A percentile compares a stretch with the other conserved stretches of the same genome.
Conservation (phyloP, 139 green algal species). For the Chlamydomonas sphaeroides region DNA sequence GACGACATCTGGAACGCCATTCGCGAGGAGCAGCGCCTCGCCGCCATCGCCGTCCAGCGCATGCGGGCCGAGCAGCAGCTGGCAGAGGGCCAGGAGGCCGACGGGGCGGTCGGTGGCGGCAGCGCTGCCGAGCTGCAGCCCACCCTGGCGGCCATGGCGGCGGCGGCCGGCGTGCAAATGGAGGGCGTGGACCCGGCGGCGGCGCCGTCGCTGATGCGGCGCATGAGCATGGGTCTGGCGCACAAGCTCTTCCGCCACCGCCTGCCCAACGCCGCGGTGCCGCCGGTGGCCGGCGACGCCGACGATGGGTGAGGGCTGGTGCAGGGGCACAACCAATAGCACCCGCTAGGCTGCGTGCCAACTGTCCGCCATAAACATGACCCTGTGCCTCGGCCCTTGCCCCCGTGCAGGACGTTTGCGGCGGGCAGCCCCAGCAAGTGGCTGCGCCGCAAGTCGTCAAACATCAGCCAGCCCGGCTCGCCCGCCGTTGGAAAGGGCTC, state of each 20-base stretch:
- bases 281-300: not conserved
- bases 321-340: no score
- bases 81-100: no score
- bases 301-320: not conserved
- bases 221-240: not conserved
- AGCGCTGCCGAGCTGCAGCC: no score
- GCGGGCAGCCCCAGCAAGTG: slow-evolving; percentile 25
- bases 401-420: not conserved
- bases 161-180: not conserved
- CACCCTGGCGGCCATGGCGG: not conserved
- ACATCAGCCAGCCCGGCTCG: no score
- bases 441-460: slow-evolving; percentile 7
- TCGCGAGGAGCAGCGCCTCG: slow-evolving; percentile 1
- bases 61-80: no score
- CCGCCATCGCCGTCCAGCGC: no score
- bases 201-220: not conserved
- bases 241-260: slow-evolving; percentile 20
- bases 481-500: no score
- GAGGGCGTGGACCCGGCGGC: not conserved
- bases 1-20: slow-evolving; percentile 34
- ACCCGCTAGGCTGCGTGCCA: no score
- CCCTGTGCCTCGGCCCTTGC: no score
- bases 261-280: slow-evolving; percentile 16
- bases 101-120: no score
- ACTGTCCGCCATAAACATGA: no score